Evolutionary conservation across 345 rosid genomes (phyloP).

Genomic region (Trapa bicornis): DNA sequence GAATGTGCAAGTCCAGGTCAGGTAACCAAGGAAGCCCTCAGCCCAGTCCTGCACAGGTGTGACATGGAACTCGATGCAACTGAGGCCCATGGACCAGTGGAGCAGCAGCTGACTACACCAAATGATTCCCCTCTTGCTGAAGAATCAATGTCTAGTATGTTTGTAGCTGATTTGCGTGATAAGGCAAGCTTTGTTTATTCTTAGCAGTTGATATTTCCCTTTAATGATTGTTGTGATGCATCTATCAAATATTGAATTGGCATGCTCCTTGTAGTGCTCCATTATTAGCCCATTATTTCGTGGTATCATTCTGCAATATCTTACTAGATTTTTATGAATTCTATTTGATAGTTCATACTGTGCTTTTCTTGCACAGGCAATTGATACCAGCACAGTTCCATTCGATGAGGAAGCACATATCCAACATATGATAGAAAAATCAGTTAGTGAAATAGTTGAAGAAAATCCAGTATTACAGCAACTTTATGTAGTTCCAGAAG

Average conservation of each 20-base stretch:
- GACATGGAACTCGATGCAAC: neutral
- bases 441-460: neutral
- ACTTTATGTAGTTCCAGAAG: neutral
- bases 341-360: neutral
- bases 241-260: neutral
- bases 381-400: neutral
- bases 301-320: neutral
- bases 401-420: neutral
- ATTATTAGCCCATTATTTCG: neutral
- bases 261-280: neutral
- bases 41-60: neutral
- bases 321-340: neutral
- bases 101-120: neutral
- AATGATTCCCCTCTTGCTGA: neutral
- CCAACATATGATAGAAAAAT: neutral
- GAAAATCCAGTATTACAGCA: neutral
- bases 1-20: neutral
- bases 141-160: neutral
- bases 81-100: constrained; percentile 2
- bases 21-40: neutral
- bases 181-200: neutral
- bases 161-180: neutral
- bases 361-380: neutral
- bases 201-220: neutral
- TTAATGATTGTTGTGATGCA: neutral